Base-by-base conservation (phyloP, 805 yeast species). In the Helenozyma baotianmanensis region DNA sequence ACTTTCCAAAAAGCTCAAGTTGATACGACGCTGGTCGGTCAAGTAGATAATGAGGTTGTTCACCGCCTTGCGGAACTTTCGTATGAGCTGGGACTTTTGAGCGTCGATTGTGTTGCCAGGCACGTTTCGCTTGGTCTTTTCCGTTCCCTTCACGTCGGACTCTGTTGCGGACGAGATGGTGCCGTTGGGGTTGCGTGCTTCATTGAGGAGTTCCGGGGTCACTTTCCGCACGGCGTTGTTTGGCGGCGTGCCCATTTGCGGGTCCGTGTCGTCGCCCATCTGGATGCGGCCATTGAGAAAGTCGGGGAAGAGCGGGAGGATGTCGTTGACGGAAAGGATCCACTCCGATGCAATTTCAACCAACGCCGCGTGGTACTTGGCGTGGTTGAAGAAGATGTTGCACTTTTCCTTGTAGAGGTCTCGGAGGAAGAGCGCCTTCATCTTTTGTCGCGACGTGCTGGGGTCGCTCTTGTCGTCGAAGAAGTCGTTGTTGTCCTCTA, bases 11-110 rank as follows among this genome's bases (percentile, higher is more conserved):
- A 75, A 61, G 28, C 62, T 61, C 9, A 60, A 51, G 27, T 71
- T 60, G 23, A 74, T 68, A 27, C 81, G 50, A 44, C 80, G 54
- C 34, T 74, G 71, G 36, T 75, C 80, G 0, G 80, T 72, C 14
- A 75, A 49, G 42, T 62, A 75, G 1, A 72, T 55, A 4, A 75
- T 64, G 21, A 75, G 48, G 33, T 63, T 58, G 32, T 57, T 62
- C 6, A 58, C 68, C n/a, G 62, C 67, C 21, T 52, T 64, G 30
- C 32, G 41, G 46, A 58, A 64, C 24, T 50, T 51, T 16, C 53
- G 30, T 14, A 61, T 33, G 35, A 45, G 45, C 21, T 43, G 51
- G 1, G 34, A 17, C 19, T 17, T 17, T 8, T 17, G 19, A 17
- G 19, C 19, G 19, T 8, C 8, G 19, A 8, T 6, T 6, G 5